Conservation (phyloP, 306 rosid species). For the Erythrophleum fordii region DNA sequence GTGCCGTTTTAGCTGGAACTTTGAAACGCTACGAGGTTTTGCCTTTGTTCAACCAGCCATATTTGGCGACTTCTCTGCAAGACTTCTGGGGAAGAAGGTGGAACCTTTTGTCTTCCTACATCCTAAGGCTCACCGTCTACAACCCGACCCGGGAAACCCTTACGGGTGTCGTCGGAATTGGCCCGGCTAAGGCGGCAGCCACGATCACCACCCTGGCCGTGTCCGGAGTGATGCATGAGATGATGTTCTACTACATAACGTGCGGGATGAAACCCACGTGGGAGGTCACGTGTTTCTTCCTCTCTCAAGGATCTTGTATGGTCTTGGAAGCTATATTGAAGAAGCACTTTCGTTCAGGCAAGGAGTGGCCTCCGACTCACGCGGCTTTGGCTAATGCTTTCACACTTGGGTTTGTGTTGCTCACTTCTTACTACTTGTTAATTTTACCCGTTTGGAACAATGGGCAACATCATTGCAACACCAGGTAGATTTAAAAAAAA, state of each 20-base stretch:
- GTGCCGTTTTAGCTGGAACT: no score
- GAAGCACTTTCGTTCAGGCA: not conserved
- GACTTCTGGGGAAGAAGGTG: conserved; percentile 31
- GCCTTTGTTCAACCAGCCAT: not conserved
- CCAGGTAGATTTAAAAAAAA: no score
- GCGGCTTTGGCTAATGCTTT: not conserved
- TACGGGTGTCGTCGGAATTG: not conserved
- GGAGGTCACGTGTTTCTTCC: conserved; percentile 39
- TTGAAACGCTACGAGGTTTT: not conserved
- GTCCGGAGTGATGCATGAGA: conserved; percentile 35
- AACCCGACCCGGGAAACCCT: conserved; percentile 27
- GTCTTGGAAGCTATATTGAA: conserved; percentile 10
- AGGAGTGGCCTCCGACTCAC: conserved; percentile 5
- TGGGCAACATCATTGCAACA: no score
- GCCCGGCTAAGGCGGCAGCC: conserved; percentile 14
- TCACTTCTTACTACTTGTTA: conserved; percentile 16
- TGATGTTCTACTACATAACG: conserved; percentile 32
- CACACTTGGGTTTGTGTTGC: not conserved
- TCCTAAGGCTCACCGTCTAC: not conserved
- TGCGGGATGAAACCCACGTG: conserved; percentile 38
- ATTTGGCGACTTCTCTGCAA: not conserved
- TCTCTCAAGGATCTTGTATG: conserved; percentile 29
- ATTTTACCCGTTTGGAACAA: no score
- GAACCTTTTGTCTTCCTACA: not conserved
- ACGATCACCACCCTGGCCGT: conserved; percentile 1